Evolutionary conservation across 176 grass and related monocot genomes (phyloP).

Genomic region (Urochloa ruziziensis): DNA sequence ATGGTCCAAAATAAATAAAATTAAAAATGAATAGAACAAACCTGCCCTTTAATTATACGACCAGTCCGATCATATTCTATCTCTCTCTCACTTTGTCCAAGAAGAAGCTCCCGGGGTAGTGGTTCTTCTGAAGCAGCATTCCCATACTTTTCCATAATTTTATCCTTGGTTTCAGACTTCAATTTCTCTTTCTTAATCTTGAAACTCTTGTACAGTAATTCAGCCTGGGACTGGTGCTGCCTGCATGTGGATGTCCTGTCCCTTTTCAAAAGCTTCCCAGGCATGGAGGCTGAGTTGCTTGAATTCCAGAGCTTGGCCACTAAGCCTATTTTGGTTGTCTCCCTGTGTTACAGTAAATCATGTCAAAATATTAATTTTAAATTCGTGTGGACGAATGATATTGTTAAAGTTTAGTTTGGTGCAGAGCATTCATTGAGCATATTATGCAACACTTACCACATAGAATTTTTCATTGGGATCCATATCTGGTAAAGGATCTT

Average conservation of each 20-base stretch:
- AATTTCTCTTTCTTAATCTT: constrained; percentile 83
- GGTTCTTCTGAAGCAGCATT: constrained; percentile 85
- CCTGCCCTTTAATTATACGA: constrained; percentile 92
- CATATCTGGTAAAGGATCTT: constrained; percentile 86
- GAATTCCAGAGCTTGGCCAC: constrained; percentile 92
- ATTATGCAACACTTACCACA: constrained; percentile 41
- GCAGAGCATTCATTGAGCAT: not conserved
- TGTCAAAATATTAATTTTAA: constrained; percentile 11
- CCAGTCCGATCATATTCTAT: constrained; percentile 89
- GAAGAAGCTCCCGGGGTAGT: constrained; percentile 81
- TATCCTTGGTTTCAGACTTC: constrained; percentile 79
- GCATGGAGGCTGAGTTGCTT: constrained; percentile 87
- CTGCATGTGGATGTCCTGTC: constrained; percentile 97
- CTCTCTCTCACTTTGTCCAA: constrained; percentile 92
- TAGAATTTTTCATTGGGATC: constrained; percentile 99
- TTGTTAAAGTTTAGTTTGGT: not conserved
- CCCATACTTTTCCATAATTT: constrained; percentile 90
- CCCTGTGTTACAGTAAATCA: constrained; percentile 43
- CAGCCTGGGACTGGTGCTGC: constrained; percentile 92
- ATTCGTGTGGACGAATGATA: not conserved
- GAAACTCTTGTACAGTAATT: constrained; percentile 80
- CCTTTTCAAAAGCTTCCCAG: constrained; percentile 96
- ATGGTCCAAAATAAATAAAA: not conserved
- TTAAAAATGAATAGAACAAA: constrained; percentile 6
- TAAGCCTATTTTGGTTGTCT: constrained; percentile 89